phyloP scores from a whole-genome alignment of 169 alveolate species.

The Cryptosporidium tyzzeri region DNA sequence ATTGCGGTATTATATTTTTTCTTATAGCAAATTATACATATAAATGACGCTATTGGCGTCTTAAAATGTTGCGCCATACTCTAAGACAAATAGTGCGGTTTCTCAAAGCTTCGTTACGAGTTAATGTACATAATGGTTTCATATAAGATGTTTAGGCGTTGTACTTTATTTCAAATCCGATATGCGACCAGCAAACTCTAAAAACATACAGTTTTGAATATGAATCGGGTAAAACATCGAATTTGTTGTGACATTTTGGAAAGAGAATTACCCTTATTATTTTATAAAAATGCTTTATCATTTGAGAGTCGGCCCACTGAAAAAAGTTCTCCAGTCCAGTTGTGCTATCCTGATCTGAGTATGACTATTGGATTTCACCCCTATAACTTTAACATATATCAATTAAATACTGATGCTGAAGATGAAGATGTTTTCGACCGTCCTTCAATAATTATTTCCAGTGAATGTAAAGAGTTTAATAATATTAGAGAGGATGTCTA shows the following conservation, averaged over 20 bases:
- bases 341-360: slow-evolving; percentile 24
- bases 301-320: slow-evolving; percentile 2
- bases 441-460: slow-evolving; percentile 49
- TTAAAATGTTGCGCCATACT: slow-evolving; percentile 5
- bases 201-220: neutral
- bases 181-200: neutral
- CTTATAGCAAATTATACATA: neutral
- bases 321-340: slow-evolving; percentile 20
- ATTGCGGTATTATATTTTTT: neutral
- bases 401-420: slow-evolving; percentile 14
- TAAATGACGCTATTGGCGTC: slow-evolving; percentile 7
- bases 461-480: slow-evolving; percentile 44
- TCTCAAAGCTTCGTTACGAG: neutral
- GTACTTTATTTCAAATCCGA: neutral
- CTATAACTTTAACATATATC: neutral
- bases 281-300: slow-evolving; percentile 45
- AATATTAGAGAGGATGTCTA: slow-evolving; percentile 11
- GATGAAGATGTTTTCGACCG: slow-evolving; percentile 7
- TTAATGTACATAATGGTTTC: too few relatives aligned
- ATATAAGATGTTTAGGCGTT: neutral
- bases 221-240: slow-evolving; percentile 39
- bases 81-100: neutral
- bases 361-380: slow-evolving; percentile 61
- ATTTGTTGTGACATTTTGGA: slow-evolving; percentile 8
- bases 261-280: slow-evolving; percentile 10